Conservation (phyloP, 441 rosid species). For the Adansonia gregorii region DNA sequence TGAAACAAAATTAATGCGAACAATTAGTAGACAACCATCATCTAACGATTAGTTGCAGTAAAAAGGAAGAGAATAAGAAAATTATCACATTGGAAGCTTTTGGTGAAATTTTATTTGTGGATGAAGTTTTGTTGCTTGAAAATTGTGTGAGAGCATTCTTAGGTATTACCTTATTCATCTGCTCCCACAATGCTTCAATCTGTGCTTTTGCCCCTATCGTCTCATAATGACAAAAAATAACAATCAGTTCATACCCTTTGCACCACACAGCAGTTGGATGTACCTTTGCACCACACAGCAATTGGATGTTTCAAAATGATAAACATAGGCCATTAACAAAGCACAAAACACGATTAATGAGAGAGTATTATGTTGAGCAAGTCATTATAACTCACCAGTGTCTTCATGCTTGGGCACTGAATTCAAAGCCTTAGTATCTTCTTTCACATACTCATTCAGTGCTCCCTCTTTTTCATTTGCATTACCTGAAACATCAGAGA, state of each 20-base stretch:
- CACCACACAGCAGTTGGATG: background rate
- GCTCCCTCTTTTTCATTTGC: constrained; percentile 37
- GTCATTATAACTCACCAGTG: constrained; percentile 32
- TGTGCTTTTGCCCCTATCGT: constrained; percentile 46
- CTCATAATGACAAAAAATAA: background rate
- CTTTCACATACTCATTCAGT: constrained; percentile 31
- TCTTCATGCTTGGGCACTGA: background rate
- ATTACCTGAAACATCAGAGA: background rate
- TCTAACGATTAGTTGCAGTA: background rate
- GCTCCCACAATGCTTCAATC: constrained; percentile 64
- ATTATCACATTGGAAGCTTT: constrained; percentile 49
- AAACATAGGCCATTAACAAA: background rate
- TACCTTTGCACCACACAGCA: background rate
- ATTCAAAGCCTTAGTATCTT: background rate
- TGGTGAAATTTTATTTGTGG: constrained; percentile 34
- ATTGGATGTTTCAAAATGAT: background rate
- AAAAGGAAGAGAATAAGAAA: constrained; percentile 18
- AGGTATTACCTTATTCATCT: constrained; percentile 59
- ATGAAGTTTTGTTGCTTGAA: constrained; percentile 37
- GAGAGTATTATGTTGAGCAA: background rate
- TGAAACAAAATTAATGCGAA: background rate
- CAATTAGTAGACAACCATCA: background rate
- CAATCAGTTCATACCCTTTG: constrained; percentile 8
- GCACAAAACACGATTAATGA: background rate
- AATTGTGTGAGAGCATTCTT: constrained; percentile 34